These are phyloP conservation scores for Albophoma yamanashiensis DNA, from an alignment of 2,329 filamentous ascomycete species.

Conservation along the genomic window DNA sequence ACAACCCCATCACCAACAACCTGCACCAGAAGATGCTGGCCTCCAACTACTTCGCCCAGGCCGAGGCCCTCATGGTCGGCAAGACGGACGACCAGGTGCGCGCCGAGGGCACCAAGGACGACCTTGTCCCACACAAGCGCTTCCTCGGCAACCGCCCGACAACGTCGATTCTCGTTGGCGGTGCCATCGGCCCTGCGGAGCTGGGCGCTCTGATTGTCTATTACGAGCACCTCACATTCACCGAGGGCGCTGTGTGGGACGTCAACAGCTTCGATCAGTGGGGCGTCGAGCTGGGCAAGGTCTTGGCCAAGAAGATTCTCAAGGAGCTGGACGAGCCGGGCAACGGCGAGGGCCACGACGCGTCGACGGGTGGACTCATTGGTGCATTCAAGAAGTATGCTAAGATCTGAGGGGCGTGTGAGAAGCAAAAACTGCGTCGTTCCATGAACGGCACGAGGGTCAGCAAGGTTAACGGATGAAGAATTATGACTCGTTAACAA, in stretches of 20 bases:
- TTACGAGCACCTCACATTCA: conserved; percentile 98
- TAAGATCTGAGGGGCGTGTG: conserved; percentile 27
- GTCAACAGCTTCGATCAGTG: conserved; percentile 99
- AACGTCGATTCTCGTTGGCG: conserved; percentile 80
- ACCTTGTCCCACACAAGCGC: conserved; percentile 93
- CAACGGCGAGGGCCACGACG: conserved; percentile 65
- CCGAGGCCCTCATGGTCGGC: conserved; percentile 83
- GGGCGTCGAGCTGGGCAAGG: conserved; percentile 98
- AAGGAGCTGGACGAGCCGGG: conserved; percentile 73
- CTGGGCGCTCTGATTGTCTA: conserved; percentile 94
- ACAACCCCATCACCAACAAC: conserved; percentile 89
- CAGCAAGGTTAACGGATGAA: not conserved
- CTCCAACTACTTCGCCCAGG: conserved; percentile 84
- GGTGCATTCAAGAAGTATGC: conserved; percentile 78
- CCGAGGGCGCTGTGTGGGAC: conserved; percentile 96
- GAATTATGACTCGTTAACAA: not conserved
- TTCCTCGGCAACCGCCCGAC: conserved; percentile 97
- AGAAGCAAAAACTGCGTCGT: not conserved
- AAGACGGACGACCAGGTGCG: conserved; percentile 75
- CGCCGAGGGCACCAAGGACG: conserved; percentile 60
- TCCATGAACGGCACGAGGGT: not conserved
- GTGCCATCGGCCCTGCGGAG: conserved; percentile 87
- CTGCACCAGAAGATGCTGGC: conserved; percentile 95
- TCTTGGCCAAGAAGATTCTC: conserved; percentile 84
- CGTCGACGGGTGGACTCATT: conserved; percentile 81